These are phyloP conservation scores for Fusarium sp. DNA, from an alignment of 2,329 filamentous ascomycete species.

Conservation along the genomic window DNA sequence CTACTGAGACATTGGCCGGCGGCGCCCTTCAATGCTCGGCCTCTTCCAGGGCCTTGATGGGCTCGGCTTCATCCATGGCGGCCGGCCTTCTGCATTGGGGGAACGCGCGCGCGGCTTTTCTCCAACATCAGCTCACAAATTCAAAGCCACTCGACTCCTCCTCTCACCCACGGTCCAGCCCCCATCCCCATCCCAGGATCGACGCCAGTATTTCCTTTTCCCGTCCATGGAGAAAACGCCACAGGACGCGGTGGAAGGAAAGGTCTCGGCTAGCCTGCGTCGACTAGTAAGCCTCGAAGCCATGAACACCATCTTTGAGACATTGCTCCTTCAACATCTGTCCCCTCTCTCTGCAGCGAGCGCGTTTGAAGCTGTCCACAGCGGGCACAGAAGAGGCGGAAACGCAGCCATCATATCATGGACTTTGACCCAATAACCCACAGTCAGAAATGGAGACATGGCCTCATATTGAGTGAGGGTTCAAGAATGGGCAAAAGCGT, in stretches of 20 bases:
- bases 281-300: slow-evolving; percentile 29
- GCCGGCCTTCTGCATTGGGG: slow-evolving; percentile 11
- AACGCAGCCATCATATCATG: slow-evolving; percentile 25
- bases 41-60: neutral
- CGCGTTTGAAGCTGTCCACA: neutral
- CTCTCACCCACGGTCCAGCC: slow-evolving; percentile 5
- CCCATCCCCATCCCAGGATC: slow-evolving; percentile 25
- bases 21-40: neutral
- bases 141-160: slow-evolving; percentile 10
- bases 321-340: neutral
- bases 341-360: slow-evolving; percentile 9
- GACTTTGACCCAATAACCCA: slow-evolving; percentile 30
- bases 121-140: slow-evolving; percentile 24
- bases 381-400: neutral
- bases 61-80: neutral
- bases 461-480: slow-evolving; percentile 23
- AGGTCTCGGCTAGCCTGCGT: slow-evolving; percentile 11
- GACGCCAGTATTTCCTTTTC: slow-evolving; percentile 24
- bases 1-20: neutral
- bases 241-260: slow-evolving; percentile 2
- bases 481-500: slow-evolving; percentile 29
- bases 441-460: slow-evolving; percentile 33
- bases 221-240: neutral
- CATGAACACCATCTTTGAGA: slow-evolving; percentile 2
- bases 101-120: slow-evolving; percentile 10